Base-by-base conservation (phyloP, 139 green algal species). In the Trebouxia sp. region DNA sequence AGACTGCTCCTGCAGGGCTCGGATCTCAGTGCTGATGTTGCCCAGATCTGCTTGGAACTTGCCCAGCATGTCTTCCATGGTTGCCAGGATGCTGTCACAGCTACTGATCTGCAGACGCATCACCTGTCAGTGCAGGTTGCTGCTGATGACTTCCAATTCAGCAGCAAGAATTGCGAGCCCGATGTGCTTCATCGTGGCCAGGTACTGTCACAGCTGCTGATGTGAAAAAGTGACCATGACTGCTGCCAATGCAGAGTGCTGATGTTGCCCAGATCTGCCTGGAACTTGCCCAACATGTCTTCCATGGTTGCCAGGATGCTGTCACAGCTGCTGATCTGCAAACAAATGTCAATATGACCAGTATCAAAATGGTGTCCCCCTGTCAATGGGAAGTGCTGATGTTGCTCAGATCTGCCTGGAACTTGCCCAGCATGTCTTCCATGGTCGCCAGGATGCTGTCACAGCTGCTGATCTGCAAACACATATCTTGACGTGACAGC, bases 61-160 rank as follows among this genome's bases (percentile, higher is more conserved):
- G 17, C 90, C 89, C 69, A 99, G 90, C 82, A 97, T 85, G 11
- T 82, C 62, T 89, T 99, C 96, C 92, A 99, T 98, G 78, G 82
- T 82, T 15, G 67, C 83, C 76, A 99, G 86, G 53, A 98, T 96
- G 79, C 51, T 72, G 84, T 99, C 96, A 81, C 95, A 98, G 62
- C 89, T 85, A 56, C 90, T 86, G 72, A 98, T 98, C 91, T 97
- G 87, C 42, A 42, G 50, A 22, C 50, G 26, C 50, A 6, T 17
- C 50, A 58, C 50, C 2, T 17, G 26, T 22, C 22, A 6, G 3
- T n/a, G n/a, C n/a, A n/a, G n/a, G n/a, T n/a, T n/a, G n/a, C n/a
- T n/a, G n/a, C n/a, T n/a, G n/a, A n/a, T n/a, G n/a, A n/a, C n/a
- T n/a, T n/a, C n/a, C n/a, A n/a, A n/a, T n/a, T n/a, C n/a, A 17